Conservation (phyloP, 2,329 filamentous ascomycete genomes). For the Elsinoe arachidis region DNA sequence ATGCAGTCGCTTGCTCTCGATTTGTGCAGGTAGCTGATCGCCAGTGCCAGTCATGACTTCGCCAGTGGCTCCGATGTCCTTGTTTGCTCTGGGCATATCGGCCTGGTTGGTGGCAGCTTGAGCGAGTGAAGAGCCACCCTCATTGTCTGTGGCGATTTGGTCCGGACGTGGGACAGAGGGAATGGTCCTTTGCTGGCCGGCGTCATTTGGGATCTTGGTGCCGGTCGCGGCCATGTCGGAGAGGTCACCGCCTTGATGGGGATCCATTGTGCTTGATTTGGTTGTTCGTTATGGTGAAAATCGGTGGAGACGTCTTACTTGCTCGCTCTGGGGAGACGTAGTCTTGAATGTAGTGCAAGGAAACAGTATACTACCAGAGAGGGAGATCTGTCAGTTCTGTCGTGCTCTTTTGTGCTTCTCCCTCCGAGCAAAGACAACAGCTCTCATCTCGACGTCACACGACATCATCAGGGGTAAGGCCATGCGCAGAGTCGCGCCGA, state of each 20-base stretch:
- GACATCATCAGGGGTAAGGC: neutral
- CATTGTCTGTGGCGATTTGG: constrained; percentile 32
- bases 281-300: neutral
- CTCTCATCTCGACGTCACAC: constrained; percentile 10
- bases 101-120: constrained; percentile 38
- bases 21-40: constrained; percentile 26
- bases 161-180: constrained; percentile 42
- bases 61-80: constrained; percentile 27
- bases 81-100: constrained; percentile 35
- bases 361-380: neutral
- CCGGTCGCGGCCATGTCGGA: constrained; percentile 30
- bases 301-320: neutral
- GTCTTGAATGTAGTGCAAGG: neutral
- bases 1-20: constrained; percentile 34
- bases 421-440: neutral
- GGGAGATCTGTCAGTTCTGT: neutral
- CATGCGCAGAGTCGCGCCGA: neutral
- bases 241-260: constrained; percentile 23
- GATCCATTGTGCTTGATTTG: constrained; percentile 1
- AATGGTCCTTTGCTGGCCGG: constrained; percentile 38
- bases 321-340: neutral
- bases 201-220: constrained; percentile 37
- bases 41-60: constrained; percentile 30
- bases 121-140: constrained; percentile 30
- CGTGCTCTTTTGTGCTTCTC: neutral